phyloP scores from a whole-genome alignment of 106 monocot genomes.

The Posidonia australis region DNA sequence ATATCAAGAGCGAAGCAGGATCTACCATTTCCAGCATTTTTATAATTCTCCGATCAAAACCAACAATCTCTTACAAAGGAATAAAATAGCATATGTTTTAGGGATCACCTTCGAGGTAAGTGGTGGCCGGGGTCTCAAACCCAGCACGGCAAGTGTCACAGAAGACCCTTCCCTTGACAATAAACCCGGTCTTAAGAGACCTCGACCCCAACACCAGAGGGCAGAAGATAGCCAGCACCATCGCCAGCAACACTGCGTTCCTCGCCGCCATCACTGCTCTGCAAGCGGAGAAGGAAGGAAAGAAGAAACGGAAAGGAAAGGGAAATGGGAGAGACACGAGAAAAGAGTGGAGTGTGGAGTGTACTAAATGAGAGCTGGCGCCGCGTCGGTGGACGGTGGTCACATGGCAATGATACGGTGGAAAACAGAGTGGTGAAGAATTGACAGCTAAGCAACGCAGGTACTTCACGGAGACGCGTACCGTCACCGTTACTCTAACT shows the following conservation, averaged over 20 bases:
- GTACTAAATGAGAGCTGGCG: no score
- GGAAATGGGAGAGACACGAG: not conserved
- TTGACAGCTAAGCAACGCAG: no score
- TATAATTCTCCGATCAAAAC: no score
- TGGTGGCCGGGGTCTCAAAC: conserved; percentile 79
- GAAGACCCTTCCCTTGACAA: conserved; percentile 64
- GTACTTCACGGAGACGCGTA: no score
- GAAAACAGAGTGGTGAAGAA: no score
- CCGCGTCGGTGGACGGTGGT: no score
- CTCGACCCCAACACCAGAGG: not conserved
- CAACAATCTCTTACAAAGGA: no score
- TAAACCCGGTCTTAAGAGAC: conserved; percentile 17
- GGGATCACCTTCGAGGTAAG: conserved; percentile 14
- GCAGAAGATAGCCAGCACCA: not conserved
- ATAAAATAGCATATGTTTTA: conserved; percentile 6
- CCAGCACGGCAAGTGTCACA: conserved; percentile 80
- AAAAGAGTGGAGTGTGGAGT: not conserved
- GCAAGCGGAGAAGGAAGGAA: not conserved
- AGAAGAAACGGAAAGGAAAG: not conserved
- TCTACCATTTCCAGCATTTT: no score
- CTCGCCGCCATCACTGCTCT: not conserved
- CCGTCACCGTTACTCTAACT: no score
- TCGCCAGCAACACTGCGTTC: not conserved
- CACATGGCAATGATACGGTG: no score
- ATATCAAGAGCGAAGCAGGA: no score